phyloP scores from a whole-genome alignment of 2,329 filamentous ascomycete genomes.

The Drechslera avenae region DNA sequence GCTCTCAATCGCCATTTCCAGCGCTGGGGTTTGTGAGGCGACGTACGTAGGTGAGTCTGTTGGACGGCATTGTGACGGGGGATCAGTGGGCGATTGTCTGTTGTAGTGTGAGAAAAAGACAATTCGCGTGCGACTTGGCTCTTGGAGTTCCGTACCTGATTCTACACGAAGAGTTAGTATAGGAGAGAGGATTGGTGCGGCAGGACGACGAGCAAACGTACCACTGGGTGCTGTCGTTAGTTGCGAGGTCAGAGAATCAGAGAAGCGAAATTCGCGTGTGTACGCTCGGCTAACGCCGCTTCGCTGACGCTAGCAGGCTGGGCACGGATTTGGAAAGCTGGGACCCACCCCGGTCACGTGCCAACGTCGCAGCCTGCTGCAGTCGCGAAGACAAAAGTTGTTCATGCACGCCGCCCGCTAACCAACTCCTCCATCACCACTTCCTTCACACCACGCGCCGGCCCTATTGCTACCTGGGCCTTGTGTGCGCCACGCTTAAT shows the following conservation, averaged over 20 bases:
- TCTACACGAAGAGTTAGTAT: conserved; percentile 24
- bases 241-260: conserved; percentile 17
- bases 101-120: conserved; percentile 39
- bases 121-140: conserved; percentile 10
- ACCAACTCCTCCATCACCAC: conserved; percentile 32
- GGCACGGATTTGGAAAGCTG: neutral
- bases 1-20: conserved; percentile 11
- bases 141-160: conserved; percentile 32
- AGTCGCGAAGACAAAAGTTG: conserved; percentile 26
- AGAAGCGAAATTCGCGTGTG: conserved; percentile 14
- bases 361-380: conserved; percentile 8
- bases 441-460: conserved; percentile 37
- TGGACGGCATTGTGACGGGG: conserved; percentile 57
- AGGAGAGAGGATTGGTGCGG: conserved; percentile 16
- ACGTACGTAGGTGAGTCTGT: conserved; percentile 63
- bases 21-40: conserved; percentile 22
- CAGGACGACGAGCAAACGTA: conserved; percentile 32
- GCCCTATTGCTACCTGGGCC: conserved; percentile 25
- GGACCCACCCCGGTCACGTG: conserved; percentile 6
- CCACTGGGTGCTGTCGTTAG: conserved; percentile 42
- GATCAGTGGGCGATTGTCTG: conserved; percentile 42
- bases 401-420: conserved; percentile 27
- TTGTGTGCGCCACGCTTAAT: conserved; percentile 24
- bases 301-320: conserved; percentile 15
- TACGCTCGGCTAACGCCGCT: conserved; percentile 12